Evolutionary conservation across 805 yeast genomes (phyloP), one percentile per base, ranked within the genome.

Genomic region (Kazachstania psychrophila): DNA sequence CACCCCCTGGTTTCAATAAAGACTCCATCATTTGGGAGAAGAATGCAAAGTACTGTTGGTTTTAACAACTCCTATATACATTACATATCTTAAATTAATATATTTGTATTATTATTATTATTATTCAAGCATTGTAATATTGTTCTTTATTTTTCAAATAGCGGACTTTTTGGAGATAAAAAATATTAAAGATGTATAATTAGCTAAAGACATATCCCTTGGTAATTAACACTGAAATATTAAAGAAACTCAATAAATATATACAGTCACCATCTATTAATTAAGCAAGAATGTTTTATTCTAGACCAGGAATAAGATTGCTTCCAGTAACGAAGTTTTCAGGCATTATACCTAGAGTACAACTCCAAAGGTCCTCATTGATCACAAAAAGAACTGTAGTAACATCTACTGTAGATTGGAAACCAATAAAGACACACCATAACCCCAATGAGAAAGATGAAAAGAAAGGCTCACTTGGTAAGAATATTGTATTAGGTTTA

Each of bases 341-440:
- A 13, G 17, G 9, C 9, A 8, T 28, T 11, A 5, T 28, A 6
- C 26, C 23, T 4, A 31, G 17, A n/a, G 15, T 14, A 15, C 18
- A 24, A 8, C 3, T 19, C 11, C 29, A 25, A 12, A 16, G 15
- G 6, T 9, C 33, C 15, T 11, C 30, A 13, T 23, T 31, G 4
- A 11, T 31, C 4, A 10, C 28, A 3, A 31, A 31, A n/a, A 48
- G 56, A 41, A 54, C 65, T 1, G 69, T 68, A 2, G 75, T 77
- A 43, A 80, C 88, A 0, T 75, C 86, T 3, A 76, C 78, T 24
- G 73, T 82, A 18, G 95, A 86, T 58, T 85, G 95, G 95, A 73
- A 78, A 51, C 94, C 94, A 0, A 68, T 86, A 41, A 74, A 65
- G 49, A 63, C 84, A 1, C 61, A 49, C 23, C 50, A 44, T 32